Percentiles rank a stretch among this genome's conserved stretches.
Evolutionary conservation across 2,329 filamentous ascomycete genomes (phyloP).

Genomic region (Camillea tinctor): DNA sequence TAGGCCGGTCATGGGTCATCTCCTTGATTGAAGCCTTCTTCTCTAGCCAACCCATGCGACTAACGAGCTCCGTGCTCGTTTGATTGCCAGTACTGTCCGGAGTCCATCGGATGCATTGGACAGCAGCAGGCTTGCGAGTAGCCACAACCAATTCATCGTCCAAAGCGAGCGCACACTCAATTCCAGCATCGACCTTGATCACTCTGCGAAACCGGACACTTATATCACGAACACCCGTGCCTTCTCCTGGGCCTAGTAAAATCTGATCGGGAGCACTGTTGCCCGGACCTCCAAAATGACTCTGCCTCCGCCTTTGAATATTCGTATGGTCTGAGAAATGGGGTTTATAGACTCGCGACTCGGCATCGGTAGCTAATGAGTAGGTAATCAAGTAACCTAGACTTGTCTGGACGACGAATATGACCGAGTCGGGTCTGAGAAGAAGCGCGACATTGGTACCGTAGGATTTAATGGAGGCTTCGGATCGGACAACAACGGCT

Average conservation of each 20-base stretch:
- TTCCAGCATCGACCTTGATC: slow-evolving; percentile 95
- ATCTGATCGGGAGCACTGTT: slow-evolving; percentile 59
- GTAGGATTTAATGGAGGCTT: slow-evolving; percentile 76
- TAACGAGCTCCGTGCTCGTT: slow-evolving; percentile 86
- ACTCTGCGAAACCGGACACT: slow-evolving; percentile 95
- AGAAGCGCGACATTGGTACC: slow-evolving; percentile 82
- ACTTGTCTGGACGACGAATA: slow-evolving; percentile 85
- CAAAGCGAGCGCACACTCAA: slow-evolving; percentile 80
- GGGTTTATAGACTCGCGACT: slow-evolving; percentile 80
- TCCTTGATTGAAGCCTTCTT: slow-evolving; percentile 75
- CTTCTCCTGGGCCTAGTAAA: slow-evolving; percentile 76
- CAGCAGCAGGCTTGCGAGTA: slow-evolving; percentile 85
- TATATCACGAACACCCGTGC: slow-evolving; percentile 77
- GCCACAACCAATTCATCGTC: slow-evolving; percentile 93
- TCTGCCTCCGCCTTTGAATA: slow-evolving; percentile 60
- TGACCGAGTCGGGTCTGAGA: slow-evolving; percentile 86
- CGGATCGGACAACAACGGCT: slow-evolving; percentile 79
- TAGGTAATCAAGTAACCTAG: slow-evolving; percentile 92
- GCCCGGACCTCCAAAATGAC: slow-evolving; percentile 56
- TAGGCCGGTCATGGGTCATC: slow-evolving; percentile 92
- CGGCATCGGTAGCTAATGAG: slow-evolving; percentile 80
- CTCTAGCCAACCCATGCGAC: slow-evolving; percentile 80
- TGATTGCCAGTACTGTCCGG: slow-evolving; percentile 79
- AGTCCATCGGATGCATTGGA: slow-evolving; percentile 95
- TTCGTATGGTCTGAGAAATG: slow-evolving; percentile 70